These are phyloP conservation scores for Hanseniaspora uvarum DNA, from an alignment of 1,139 yeast species.

Conservation along the genomic window DNA sequence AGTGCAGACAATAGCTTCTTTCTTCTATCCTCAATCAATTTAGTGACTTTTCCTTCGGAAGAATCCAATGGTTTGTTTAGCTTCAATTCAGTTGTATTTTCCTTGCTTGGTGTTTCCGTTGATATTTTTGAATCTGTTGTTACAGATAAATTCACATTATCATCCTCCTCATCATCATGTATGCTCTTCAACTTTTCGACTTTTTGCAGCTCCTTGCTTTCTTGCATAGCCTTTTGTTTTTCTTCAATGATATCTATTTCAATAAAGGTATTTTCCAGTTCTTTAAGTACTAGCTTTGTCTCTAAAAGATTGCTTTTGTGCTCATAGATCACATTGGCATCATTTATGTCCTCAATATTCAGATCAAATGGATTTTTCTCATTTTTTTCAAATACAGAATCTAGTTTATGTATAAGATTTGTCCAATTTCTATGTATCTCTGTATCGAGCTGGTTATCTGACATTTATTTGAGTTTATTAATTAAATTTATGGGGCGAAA, in stretches of 20 bases:
- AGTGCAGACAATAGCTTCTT: conserved; percentile 10
- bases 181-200: background rate
- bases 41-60: background rate
- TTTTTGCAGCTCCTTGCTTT: background rate
- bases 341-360: background rate
- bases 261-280: conserved; percentile 8
- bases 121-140: background rate
- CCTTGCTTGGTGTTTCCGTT: background rate
- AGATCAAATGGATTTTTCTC: conserved; percentile 2
- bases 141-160: background rate
- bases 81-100: background rate
- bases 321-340: background rate
- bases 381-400: background rate
- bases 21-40: conserved; percentile 15
- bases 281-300: background rate
- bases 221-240: conserved; percentile 2
- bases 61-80: background rate
- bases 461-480: background rate
- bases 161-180: conserved; percentile 1
- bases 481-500: background rate
- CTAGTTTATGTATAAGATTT: background rate
- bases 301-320: conserved; percentile 12
- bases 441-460: background rate
- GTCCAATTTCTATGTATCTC: background rate
- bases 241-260: conserved; percentile 11